Percentiles rank a stretch among this genome's conserved stretches.
These are phyloP conservation scores for Aphanomyces astaci DNA, from an alignment of 352 stramenopile species.

Conservation along the genomic window DNA sequence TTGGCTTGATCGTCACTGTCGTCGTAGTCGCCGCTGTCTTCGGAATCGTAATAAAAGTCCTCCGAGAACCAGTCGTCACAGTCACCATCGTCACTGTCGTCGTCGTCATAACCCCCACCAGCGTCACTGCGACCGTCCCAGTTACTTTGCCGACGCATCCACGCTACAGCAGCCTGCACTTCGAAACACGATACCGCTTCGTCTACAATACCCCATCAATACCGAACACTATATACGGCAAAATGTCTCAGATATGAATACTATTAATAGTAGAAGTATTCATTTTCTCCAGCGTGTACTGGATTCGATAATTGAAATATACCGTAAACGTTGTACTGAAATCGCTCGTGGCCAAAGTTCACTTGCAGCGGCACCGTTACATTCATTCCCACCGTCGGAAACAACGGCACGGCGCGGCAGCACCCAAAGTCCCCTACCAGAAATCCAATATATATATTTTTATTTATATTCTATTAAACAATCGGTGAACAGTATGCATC, in stretches of 20 bases:
- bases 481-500: too few species aligned
- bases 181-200: constrained; percentile 46
- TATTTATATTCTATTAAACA: too few species aligned
- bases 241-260: too few species aligned
- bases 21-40: constrained; percentile 23
- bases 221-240: not conserved
- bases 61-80: too few species aligned
- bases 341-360: constrained; percentile 76
- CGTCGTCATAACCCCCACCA: not conserved
- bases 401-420: constrained; percentile 34
- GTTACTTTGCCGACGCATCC: constrained; percentile 34
- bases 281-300: too few species aligned
- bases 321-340: constrained; percentile 47
- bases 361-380: constrained; percentile 59
- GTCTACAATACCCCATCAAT: constrained; percentile 27
- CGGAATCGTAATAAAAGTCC: constrained; percentile 6
- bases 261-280: too few species aligned
- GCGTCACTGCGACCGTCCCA: constrained; percentile 29
- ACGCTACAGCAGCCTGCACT: constrained; percentile 20
- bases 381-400: constrained; percentile 72
- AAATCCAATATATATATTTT: too few species aligned
- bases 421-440: constrained; percentile 15
- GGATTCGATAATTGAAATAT: too few species aligned
- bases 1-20: not conserved
- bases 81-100: not conserved